Percentiles rank a stretch among this genome's conserved stretches.
Conservation (phyloP, 805 yeast genomes). For the Metschnikowia orientalis region DNA sequence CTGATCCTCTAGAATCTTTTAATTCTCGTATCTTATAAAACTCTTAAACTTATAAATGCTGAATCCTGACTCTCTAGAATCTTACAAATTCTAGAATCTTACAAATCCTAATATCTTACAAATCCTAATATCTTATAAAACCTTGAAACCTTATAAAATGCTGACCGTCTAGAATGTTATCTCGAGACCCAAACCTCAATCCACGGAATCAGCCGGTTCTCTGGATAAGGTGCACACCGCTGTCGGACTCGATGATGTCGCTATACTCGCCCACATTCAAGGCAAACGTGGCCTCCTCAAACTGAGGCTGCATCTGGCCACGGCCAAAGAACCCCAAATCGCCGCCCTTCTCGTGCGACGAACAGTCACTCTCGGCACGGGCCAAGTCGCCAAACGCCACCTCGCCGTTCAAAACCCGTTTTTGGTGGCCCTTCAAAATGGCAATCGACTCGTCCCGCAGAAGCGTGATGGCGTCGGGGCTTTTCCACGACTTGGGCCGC, state of each 20-base stretch:
- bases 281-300: conserved; percentile 82
- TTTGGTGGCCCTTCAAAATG: conserved; percentile 53
- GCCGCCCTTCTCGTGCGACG: conserved; percentile 82
- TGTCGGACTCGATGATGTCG: conserved; percentile 79
- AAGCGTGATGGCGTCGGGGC: conserved; percentile 63
- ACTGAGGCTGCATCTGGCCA: conserved; percentile 94
- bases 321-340: conserved; percentile 85
- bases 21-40: too few relatives aligned
- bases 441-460: conserved; percentile 79
- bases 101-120: too few relatives aligned
- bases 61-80: not conserved
- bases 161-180: too few relatives aligned
- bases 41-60: too few relatives aligned
- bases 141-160: too few relatives aligned
- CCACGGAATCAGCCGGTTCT: conserved; percentile 77
- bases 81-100: too few relatives aligned
- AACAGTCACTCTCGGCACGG: conserved; percentile 79
- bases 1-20: too few relatives aligned
- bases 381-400: conserved; percentile 70
- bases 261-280: conserved; percentile 80
- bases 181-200: too few relatives aligned
- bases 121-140: too few relatives aligned
- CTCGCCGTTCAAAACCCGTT: conserved; percentile 59
- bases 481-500: conserved; percentile 90
- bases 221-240: conserved; percentile 86